Base-by-base conservation (phyloP, 176 grass and related monocot genomes). In the Aegilops tauschii region DNA sequence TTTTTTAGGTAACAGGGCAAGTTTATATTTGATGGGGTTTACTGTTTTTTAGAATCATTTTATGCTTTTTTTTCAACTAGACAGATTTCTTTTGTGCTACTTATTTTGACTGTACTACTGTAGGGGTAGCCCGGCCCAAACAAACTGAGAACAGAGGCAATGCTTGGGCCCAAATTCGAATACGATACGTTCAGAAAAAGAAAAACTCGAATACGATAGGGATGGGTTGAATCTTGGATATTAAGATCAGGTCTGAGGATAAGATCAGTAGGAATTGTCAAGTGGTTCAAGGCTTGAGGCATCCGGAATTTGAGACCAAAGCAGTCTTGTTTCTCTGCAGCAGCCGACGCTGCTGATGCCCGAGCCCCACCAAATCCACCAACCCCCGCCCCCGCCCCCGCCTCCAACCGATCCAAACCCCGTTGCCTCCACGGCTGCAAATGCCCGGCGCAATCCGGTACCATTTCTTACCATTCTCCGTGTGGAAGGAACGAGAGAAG, bases 361-460 rank as follows among this genome's bases (percentile, higher is more conserved):
- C 80, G 89, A 84, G 9, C n/a, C 67, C 74, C 54, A 36, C 20
- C 75, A 83, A 39, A 54, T 27, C 80, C 44, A 75, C 7, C 34
- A 68, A 12, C 79, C 78, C 37, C 39, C 18, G 16, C 77, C 78
- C 37, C 50, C 17, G 16, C 77, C 77, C 16, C 42, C 87, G n/a
- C 79, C 70, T 16, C 65, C 50, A 30, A 31, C 69, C 9, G 35
- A 87, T 31, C 47, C 47, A 27, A 75, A 34, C 20, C 1, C 74
- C 25, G 58, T 70, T 32, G 69, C 78, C 47, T 14, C 84, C 14
- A 40, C 75, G 58, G 28, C 45, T 44, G 45, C 76, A 68, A 84
- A 91, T 91, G 89, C 81, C 20, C 76, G n/a, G 31, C 81, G 61
- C 23, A 83, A 54, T 18, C 85, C 28, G 82, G 76, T 87, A 25